Evolutionary conservation across 768 basidiomycete species (phyloP).

Genomic region (Suillus subalutaceus): DNA sequence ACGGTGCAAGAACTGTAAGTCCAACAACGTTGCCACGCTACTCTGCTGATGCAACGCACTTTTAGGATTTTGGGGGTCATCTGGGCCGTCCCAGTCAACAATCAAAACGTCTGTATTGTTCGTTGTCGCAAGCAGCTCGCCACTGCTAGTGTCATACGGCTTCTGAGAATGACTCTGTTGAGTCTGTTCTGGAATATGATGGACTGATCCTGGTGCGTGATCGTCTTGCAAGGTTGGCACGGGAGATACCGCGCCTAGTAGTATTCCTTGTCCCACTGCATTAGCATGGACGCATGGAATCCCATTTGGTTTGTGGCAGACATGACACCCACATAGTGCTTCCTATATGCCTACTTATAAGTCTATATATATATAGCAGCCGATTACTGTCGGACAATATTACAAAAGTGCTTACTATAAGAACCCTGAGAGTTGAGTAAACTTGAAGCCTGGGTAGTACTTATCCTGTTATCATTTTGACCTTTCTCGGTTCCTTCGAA

Average conservation of each 20-base stretch:
- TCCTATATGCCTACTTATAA: background rate
- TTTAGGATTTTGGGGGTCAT: conserved; percentile 1
- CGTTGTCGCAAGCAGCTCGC: background rate
- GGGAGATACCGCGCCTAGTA: too few relatives aligned
- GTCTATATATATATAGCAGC: background rate
- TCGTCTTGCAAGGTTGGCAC: background rate
- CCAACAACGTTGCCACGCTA: background rate
- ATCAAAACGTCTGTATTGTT: background rate
- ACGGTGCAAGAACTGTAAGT: background rate
- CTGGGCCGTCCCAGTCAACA: background rate
- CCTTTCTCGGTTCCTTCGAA: too few relatives aligned
- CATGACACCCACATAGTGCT: background rate
- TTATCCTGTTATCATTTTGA: too few relatives aligned
- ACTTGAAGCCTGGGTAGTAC: too few relatives aligned
- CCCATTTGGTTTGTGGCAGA: background rate
- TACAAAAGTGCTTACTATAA: background rate
- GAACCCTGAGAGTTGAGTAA: background rate
- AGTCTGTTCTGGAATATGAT: background rate
- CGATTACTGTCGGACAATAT: background rate
- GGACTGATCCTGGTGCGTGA: background rate
- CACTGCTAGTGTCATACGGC: background rate
- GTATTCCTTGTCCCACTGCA: background rate
- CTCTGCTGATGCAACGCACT: background rate
- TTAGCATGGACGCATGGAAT: too few relatives aligned
- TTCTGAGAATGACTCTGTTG: background rate